Evolutionary conservation across 2,329 filamentous ascomycete genomes (phyloP).

Genomic region (Pezicula neosporulosa): DNA sequence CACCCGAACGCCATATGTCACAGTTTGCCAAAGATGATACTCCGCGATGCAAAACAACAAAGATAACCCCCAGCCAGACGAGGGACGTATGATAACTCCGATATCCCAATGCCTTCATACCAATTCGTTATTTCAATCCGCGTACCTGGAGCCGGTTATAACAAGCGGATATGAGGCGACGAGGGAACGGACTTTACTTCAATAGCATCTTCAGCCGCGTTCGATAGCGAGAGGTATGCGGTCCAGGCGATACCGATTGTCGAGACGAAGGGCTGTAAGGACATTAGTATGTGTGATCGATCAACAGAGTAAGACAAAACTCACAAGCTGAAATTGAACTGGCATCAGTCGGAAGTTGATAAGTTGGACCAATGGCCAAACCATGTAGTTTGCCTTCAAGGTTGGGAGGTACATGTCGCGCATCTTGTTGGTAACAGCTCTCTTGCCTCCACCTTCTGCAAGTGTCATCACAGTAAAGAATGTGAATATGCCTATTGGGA

Average conservation of each 20-base stretch:
- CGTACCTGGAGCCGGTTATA: constrained; percentile 20
- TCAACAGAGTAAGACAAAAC: constrained; percentile 33
- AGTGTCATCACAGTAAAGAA: constrained; percentile 98
- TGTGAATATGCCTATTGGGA: constrained; percentile 60
- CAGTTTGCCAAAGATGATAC: no score
- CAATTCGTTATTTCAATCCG: constrained; percentile 6
- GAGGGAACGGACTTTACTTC: constrained; percentile 27
- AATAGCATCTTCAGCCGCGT: constrained; percentile 62
- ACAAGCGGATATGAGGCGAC: constrained; percentile 29
- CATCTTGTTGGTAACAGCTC: constrained; percentile 79
- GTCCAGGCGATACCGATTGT: constrained; percentile 97
- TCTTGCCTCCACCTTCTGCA: constrained; percentile 83
- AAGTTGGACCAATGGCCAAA: constrained; percentile 95
- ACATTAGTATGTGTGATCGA: constrained; percentile 3
- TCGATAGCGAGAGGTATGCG: constrained; percentile 89
- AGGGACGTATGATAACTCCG: no score
- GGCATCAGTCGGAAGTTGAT: constrained; percentile 96
- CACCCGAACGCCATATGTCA: no score
- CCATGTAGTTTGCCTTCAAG: constrained; percentile 89
- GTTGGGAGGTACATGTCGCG: constrained; percentile 92
- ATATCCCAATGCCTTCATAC: constrained; percentile 9
- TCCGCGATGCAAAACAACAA: no score
- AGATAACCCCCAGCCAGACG: no score
- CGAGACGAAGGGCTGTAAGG: constrained; percentile 81
- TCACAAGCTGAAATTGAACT: constrained; percentile 91